Base-by-base conservation (phyloP, 148 eudicot genomes). In the Vaccinium vitisidaea region DNA sequence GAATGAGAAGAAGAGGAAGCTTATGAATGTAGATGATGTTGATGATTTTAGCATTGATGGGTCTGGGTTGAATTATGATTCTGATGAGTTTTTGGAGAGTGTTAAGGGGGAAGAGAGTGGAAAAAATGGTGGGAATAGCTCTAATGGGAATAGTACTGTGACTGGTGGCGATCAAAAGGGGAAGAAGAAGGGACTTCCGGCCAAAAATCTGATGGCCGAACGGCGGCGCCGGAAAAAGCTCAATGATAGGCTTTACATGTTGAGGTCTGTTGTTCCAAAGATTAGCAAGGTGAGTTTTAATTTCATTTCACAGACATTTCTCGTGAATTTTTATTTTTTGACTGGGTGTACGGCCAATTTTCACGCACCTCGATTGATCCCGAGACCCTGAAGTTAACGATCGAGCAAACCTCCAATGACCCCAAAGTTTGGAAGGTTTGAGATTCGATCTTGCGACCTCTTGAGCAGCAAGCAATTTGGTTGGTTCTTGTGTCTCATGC, bases 131-230 rank as follows among this genome's bases (percentile, higher is more conserved):
- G 94, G 90, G 32, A 92, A 82, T 48, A 92, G 91, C 80, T 90
- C 93, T 6, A 88, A 90, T 85, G 93, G 88, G 1, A 90, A 88
- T 77, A 94, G 92, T 80, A 65, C 88, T 30, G 89, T 91, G 14
- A 88, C 91, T 18, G 90, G 87, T 11, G 94, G 83, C 10, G 93
- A 92, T 89, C 82, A 83, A 23, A 94, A 93, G 80, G 98, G 98
- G 79, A 96, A 95, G 91, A 94, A 93, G 91, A 96, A 92, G 78
- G 98, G 98, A 23, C 70, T 91, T 25, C 99, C 98, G 15, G 98
- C 99, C 19, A 96, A 96, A 91, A 96, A 96, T 76, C 79, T 96
- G 88, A 95, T 95, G 99, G 99, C 99, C 3, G 99, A 96, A 75
- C 84, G 99, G 54, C 92, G 98, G 21, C 88, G 99, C 8, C 80